Conservation (phyloP, 2,329 filamentous ascomycete species). For the Apiospora malaysiana region DNA sequence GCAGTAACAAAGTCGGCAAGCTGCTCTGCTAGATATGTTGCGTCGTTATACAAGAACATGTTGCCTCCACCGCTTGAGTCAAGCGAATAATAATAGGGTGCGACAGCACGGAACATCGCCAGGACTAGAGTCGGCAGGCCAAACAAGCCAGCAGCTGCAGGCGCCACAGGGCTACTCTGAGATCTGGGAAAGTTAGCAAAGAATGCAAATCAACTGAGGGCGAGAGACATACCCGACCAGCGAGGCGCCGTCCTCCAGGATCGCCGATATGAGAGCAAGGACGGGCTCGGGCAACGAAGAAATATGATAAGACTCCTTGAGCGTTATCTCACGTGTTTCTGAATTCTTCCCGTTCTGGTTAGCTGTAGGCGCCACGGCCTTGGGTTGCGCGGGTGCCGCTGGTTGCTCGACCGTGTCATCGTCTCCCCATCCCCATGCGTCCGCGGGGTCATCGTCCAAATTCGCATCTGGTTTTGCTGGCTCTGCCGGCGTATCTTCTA, state of each 20-base stretch:
- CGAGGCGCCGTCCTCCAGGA: constrained; percentile 65
- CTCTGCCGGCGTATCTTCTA: constrained; percentile 53
- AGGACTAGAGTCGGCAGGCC: constrained; percentile 73
- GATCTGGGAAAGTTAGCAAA: constrained; percentile 36
- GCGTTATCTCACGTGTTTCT: constrained; percentile 69
- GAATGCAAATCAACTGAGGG: background rate
- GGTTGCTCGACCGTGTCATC: constrained; percentile 56
- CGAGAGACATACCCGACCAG: constrained; percentile 54
- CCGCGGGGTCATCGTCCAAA: constrained; percentile 44
- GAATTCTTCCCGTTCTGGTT: constrained; percentile 27
- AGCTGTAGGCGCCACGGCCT: constrained; percentile 17
- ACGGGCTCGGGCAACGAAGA: constrained; percentile 86
- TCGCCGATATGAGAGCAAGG: constrained; percentile 65
- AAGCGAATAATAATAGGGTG: constrained; percentile 73
- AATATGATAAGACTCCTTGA: constrained; percentile 86
- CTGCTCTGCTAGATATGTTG: constrained; percentile 65
- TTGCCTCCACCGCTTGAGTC: constrained; percentile 65
- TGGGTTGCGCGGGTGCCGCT: constrained; percentile 20
- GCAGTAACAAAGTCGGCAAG: constrained; percentile 53
- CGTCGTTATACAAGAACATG: constrained; percentile 74
- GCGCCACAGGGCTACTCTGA: constrained; percentile 63
- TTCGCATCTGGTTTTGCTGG: constrained; percentile 31
- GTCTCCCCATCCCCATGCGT: constrained; percentile 88
- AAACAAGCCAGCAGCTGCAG: constrained; percentile 73
- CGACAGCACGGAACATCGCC: constrained; percentile 80